Conservation (phyloP, 2,329 filamentous ascomycete species). For the Xylariaceae sp. region DNA sequence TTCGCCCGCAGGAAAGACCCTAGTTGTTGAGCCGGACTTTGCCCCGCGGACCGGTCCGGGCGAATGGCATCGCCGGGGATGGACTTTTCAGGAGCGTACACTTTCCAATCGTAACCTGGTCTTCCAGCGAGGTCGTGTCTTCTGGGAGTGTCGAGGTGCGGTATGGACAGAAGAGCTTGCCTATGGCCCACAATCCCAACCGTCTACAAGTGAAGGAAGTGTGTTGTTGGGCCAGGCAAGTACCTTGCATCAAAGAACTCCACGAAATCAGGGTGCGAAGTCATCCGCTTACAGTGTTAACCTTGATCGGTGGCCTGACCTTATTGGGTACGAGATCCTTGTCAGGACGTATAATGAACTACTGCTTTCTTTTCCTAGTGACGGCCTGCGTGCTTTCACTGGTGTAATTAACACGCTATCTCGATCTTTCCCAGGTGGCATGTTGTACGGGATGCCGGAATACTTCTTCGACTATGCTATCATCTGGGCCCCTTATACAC, state of each 20-base stretch:
- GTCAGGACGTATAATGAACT: too few species aligned
- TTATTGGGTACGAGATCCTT: too few species aligned
- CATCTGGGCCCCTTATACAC: constrained; percentile 2
- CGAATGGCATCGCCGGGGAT: constrained; percentile 10
- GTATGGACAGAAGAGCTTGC: constrained; percentile 6
- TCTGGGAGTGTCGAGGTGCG: constrained; percentile 9
- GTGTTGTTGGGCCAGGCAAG: too few species aligned
- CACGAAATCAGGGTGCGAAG: too few species aligned
- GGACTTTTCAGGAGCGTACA: constrained; percentile 14
- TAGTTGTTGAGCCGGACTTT: too few species aligned
- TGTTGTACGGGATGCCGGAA: constrained; percentile 11
- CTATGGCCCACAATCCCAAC: too few species aligned
- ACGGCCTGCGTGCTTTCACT: too few species aligned
- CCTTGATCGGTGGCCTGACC: too few species aligned
- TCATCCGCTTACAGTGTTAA: too few species aligned
- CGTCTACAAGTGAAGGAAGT: too few species aligned
- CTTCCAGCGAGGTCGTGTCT: constrained; percentile 8
- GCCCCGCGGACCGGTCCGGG: background rate
- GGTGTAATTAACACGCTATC: constrained; percentile 2
- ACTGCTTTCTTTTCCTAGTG: too few species aligned
- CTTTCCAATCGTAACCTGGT: constrained; percentile 11
- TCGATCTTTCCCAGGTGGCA: background rate
- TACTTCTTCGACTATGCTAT: constrained; percentile 13
- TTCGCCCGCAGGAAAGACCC: background rate
- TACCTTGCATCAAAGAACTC: too few species aligned